phyloP scores from a whole-genome alignment of 1,284 basidiomycete genomes.

The Ceratobasidium sp. region DNA sequence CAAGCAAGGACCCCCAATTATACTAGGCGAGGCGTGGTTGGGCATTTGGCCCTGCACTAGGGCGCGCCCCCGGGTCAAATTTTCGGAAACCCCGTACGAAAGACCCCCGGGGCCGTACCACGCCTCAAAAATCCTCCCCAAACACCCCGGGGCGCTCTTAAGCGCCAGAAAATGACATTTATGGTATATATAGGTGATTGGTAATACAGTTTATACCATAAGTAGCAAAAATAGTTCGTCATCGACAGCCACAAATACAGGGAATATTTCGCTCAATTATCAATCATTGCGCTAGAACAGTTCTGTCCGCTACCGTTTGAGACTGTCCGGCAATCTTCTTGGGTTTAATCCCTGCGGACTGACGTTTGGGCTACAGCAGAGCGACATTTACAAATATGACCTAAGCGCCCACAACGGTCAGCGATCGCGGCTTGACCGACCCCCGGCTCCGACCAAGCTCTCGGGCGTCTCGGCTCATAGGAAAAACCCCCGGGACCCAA shows the following conservation, averaged over 20 bases:
- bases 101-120: not conserved
- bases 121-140: not conserved
- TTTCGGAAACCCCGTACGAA: not conserved
- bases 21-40: not conserved
- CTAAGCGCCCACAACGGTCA: too few species aligned
- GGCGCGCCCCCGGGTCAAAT: not conserved
- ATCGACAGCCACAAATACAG: not conserved
- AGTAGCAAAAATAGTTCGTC: too few species aligned
- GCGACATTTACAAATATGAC: too few species aligned
- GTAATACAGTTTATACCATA: not conserved
- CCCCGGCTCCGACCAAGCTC: too few species aligned
- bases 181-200: not conserved
- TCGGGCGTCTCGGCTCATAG: too few species aligned
- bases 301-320: not conserved
- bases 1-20: conserved; percentile 10
- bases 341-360: not conserved
- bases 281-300: not conserved
- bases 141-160: not conserved
- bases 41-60: not conserved
- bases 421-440: too few species aligned
- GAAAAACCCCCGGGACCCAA: too few species aligned
- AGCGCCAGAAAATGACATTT: not conserved
- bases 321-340: not conserved
- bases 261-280: not conserved
- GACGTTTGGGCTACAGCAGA: not conserved